These are phyloP conservation scores for Dissoconium aciculare DNA, from an alignment of 2,329 filamentous ascomycete species.

Conservation along the genomic window DNA sequence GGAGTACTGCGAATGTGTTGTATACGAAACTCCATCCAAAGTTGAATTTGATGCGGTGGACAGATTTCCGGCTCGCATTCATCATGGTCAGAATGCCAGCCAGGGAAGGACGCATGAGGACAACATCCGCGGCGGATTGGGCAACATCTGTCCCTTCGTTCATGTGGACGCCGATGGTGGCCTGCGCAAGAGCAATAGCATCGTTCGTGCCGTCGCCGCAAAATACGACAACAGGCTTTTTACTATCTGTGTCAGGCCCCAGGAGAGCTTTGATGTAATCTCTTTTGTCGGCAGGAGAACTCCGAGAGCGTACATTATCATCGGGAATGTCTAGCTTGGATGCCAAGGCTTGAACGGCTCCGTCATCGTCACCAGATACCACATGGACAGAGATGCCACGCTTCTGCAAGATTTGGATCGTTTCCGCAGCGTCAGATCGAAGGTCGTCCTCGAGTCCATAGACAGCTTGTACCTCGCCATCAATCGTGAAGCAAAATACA, in stretches of 20 bases:
- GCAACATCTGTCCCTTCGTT: conserved; percentile 50
- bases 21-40: conserved; percentile 58
- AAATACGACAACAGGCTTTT: conserved; percentile 44
- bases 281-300: conserved; percentile 41
- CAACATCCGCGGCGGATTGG: conserved; percentile 50
- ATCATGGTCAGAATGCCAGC: conserved; percentile 44
- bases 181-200: conserved; percentile 54
- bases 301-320: conserved; percentile 29
- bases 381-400: conserved; percentile 39
- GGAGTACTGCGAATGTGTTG: conserved; percentile 52
- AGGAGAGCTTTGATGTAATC: conserved; percentile 33
- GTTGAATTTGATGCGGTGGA: conserved; percentile 41
- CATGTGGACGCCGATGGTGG: conserved; percentile 57
- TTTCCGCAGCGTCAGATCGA: conserved; percentile 36
- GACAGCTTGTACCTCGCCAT: conserved; percentile 29
- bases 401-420: conserved; percentile 36
- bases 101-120: conserved; percentile 42
- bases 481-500: conserved; percentile 43
- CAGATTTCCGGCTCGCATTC: conserved; percentile 33
- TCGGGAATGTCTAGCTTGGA: conserved; percentile 26
- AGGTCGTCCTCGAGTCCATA: conserved; percentile 37
- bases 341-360: conserved; percentile 37
- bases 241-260: conserved; percentile 2
- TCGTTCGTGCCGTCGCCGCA: conserved; percentile 70
- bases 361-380: conserved; percentile 41